A percentile compares a stretch with the other conserved stretches of the same genome.
These are phyloP conservation scores for Gnomoniopsis sp. DNA, from an alignment of 2,329 filamentous ascomycete species.

Conservation along the genomic window DNA sequence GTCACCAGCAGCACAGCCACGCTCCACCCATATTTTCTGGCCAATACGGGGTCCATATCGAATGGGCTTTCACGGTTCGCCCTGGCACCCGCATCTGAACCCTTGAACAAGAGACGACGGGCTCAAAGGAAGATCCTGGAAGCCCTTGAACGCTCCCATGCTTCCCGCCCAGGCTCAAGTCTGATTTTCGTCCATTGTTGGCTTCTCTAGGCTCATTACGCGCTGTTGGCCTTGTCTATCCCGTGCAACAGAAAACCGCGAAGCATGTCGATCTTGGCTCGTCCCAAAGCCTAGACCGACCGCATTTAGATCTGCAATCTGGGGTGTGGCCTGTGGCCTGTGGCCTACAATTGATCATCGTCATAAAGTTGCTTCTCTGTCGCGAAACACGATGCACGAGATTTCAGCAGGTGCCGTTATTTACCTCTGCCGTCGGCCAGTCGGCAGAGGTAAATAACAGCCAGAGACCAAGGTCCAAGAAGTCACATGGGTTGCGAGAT, in stretches of 20 bases:
- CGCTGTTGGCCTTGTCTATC: slow-evolving; percentile 2
- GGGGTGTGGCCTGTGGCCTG: slow-evolving; percentile 1
- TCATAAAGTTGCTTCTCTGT: not conserved
- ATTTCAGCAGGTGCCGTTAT: too few relatives aligned
- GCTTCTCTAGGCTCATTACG: not conserved
- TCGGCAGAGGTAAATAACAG: too few relatives aligned
- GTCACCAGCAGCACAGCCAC: slow-evolving; percentile 16
- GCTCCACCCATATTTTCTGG: slow-evolving; percentile 10
- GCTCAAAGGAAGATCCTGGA: not conserved
- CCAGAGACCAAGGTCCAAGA: not conserved
- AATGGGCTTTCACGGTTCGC: not conserved
- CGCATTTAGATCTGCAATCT: not conserved
- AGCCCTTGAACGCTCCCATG: not conserved
- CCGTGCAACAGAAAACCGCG: not conserved
- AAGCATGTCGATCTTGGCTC: not conserved
- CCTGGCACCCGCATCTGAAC: not conserved
- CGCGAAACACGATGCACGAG: not conserved
- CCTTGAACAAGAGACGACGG: not conserved
- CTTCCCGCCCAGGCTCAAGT: not conserved
- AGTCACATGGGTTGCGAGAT: slow-evolving; percentile 10
- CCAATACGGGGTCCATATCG: not conserved
- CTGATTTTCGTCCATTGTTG: not conserved
- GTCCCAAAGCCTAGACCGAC: not conserved
- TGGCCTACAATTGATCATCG: not conserved
- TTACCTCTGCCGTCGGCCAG: too few relatives aligned